Base-by-base conservation (phyloP, 805 yeast species). In the Yamadazyma endophytica region DNA sequence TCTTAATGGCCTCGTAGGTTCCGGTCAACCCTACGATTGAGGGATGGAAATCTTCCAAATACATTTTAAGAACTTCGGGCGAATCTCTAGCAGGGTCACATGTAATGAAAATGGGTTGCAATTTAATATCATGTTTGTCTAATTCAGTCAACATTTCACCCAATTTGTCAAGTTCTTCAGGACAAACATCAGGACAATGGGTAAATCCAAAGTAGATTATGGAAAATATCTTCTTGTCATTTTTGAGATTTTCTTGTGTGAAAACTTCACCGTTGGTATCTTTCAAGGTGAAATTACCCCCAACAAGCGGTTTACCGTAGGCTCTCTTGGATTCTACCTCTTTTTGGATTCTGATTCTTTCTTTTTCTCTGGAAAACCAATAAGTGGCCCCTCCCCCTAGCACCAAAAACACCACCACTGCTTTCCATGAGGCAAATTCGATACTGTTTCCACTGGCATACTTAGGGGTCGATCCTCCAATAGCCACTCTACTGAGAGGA, bases 161-260 rank as follows among this genome's bases (percentile, higher is more conserved):
- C 52, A 92, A 70, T 52, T 90, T 86, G 56, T 92, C 98, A 37
- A 92, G 73, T 56, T 92, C 98, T 57, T 92, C 98, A 8, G 98
- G 98, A 59, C 98, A 92, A 32, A 92, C 89, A 60, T 92, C 98
- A 5, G 98, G 98, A 62, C 98, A 92, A 61, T 89, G 89, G 4
- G 96, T 84, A 65, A 92, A 92, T 0, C 98, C 98, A 61, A 92
- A 92, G 56, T 92, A 92, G n/a, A 90, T 58, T 27, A 92, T 64
- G 8, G 90, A 77, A 58, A 88, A 92, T 54, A 76, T 81, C 40
- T 58, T 60, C 6, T 33, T 20, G 4, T 59, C 44, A 35, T 61
- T 55, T 40, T 73, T 59, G 50, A 92, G 63, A 46, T 90, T 71
- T 40, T 85, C 68, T 17, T 87, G 78, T 1, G 96, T 87, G 57